These are phyloP conservation scores for Eurotiales sp. DNA, from an alignment of 2,329 filamentous ascomycete species.

Conservation along the genomic window DNA sequence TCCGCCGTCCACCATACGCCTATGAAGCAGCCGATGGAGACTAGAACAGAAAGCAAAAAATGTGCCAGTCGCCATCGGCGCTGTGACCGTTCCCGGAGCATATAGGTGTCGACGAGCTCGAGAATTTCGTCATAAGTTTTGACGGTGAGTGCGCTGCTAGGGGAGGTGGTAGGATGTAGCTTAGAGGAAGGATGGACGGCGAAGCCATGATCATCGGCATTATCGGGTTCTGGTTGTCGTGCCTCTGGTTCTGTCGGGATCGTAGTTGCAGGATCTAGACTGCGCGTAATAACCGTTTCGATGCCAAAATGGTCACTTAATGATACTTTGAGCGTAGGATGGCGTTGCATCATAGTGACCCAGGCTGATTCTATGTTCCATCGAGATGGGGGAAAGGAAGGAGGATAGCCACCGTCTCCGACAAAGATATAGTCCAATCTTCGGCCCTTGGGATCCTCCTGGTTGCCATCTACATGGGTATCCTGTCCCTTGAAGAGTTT, in stretches of 20 bases:
- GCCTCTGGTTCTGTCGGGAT: constrained; percentile 11
- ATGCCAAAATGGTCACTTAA: constrained; percentile 95
- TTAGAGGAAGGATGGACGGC: constrained; percentile 5
- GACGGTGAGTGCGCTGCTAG: constrained; percentile 36
- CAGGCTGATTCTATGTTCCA: constrained; percentile 70
- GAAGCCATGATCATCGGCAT: constrained; percentile 18
- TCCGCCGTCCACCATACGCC: constrained; percentile 74
- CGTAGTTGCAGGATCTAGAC: not conserved
- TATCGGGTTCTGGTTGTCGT: constrained; percentile 12
- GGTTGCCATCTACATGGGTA: constrained; percentile 61
- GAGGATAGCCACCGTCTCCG: constrained; percentile 48
- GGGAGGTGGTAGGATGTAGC: constrained; percentile 17
- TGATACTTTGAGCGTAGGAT: constrained; percentile 76
- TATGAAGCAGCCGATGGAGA: constrained; percentile 71
- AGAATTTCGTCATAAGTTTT: constrained; percentile 70
- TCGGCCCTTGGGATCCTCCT: constrained; percentile 71
- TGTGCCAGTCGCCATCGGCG: constrained; percentile 68
- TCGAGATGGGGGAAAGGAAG: constrained; percentile 29
- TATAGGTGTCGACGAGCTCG: constrained; percentile 65
- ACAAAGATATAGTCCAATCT: constrained; percentile 94
- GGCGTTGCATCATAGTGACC: constrained; percentile 77
- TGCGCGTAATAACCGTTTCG: constrained; percentile 63
- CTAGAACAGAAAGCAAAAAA: constrained; percentile 63
- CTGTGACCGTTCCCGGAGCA: constrained; percentile 66
- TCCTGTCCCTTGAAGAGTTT: constrained; percentile 62